phyloP scores from a whole-genome alignment of 1,284 basidiomycete genomes.

The Neotropicomus parvogracilis region DNA sequence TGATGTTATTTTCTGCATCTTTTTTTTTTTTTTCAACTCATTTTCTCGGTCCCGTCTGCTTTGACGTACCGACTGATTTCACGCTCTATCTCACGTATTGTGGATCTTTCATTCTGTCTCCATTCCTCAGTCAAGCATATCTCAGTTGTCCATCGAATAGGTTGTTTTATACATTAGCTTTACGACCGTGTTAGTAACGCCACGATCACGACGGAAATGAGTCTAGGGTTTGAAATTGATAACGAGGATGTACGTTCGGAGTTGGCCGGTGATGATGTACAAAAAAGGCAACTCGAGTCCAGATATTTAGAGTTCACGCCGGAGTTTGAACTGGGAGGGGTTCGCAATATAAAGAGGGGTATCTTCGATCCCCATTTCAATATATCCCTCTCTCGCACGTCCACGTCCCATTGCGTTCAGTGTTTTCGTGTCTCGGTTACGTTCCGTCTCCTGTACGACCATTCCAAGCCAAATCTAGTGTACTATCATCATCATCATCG shows the following conservation, averaged over 20 bases:
- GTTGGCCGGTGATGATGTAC: background rate
- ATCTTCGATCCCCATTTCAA: constrained; percentile 29
- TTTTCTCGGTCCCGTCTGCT: too few species aligned
- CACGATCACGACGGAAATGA: constrained; percentile 22
- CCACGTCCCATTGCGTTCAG: constrained; percentile 42
- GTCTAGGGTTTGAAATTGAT: constrained; percentile 29
- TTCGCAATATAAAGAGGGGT: constrained; percentile 47
- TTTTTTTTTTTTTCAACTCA: constrained; percentile 3
- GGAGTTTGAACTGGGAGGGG: constrained; percentile 47
- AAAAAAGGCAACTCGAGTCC: constrained; percentile 24
- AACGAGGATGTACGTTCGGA: constrained; percentile 4
- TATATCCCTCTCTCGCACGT: constrained; percentile 38
- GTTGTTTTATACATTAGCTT: constrained; percentile 28
- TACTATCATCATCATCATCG: constrained; percentile 32
- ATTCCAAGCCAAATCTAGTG: constrained; percentile 37
- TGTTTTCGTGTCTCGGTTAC: constrained; percentile 49
- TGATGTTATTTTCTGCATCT: constrained; percentile 8
- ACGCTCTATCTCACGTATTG: constrained; percentile 8
- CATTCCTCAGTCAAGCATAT: constrained; percentile 16
- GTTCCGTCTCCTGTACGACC: constrained; percentile 41
- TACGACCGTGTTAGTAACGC: constrained; percentile 25
- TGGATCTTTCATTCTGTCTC: constrained; percentile 18
- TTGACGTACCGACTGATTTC: constrained; percentile 11
- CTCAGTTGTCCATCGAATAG: constrained; percentile 16
- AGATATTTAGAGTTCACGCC: constrained; percentile 35